phyloP scores from a whole-genome alignment of 257 asterid species.

The Gynochthodes officinalis region DNA sequence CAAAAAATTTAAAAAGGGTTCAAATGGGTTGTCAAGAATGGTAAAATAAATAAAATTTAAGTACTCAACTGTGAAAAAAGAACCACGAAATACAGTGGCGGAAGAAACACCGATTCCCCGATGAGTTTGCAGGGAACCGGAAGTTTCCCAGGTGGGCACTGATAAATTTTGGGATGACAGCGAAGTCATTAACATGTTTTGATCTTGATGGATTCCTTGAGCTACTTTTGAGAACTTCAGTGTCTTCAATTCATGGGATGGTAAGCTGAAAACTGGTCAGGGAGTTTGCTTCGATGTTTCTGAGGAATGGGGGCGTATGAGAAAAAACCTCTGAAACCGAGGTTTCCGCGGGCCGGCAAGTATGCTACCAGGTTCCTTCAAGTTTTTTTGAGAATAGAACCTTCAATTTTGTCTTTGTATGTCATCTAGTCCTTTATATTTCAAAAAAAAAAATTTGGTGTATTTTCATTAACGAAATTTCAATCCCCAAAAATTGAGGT shows the following conservation, averaged over 20 bases:
- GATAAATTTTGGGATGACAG: constrained; percentile 10
- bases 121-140: constrained; percentile 8
- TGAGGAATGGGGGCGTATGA: neutral
- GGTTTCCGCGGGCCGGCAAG: neutral
- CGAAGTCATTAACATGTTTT: constrained; percentile 25
- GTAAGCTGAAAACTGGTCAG: no score
- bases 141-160: constrained; percentile 20
- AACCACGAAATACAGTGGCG: constrained; percentile 8
- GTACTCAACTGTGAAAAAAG: constrained; percentile 16
- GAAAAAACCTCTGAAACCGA: neutral
- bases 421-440: neutral
- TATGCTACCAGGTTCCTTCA: neutral
- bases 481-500: neutral
- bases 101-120: constrained; percentile 16
- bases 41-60: neutral
- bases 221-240: neutral
- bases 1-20: neutral
- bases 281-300: neutral
- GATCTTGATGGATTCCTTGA: neutral
- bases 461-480: neutral
- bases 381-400: neutral
- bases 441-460: no score
- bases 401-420: neutral
- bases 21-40: neutral
- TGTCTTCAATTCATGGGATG: constrained; percentile 3